These are phyloP conservation scores for Pyrus hybrid DNA, from an alignment of 331 rosid genomes.

Conservation along the genomic window DNA sequence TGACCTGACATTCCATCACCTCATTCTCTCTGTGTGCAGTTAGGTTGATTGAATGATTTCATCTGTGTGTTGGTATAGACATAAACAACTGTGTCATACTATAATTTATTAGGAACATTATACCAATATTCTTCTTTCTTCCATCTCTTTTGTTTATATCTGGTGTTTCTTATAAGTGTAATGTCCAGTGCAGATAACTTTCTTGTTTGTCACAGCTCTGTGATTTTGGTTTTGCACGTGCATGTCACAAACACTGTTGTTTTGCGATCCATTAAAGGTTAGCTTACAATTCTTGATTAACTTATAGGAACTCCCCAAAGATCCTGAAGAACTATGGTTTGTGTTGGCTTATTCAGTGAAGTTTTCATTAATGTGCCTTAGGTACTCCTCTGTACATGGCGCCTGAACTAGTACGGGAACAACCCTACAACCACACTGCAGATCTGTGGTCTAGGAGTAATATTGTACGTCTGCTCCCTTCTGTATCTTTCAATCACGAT, in stretches of 20 bases:
- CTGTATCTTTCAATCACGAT: background rate
- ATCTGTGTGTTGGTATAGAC: conserved; percentile 9
- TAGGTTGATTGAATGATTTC: too few relatives aligned
- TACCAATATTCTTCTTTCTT: too few relatives aligned
- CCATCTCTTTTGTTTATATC: background rate
- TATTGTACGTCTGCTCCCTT: conserved; percentile 52
- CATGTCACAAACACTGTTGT: conserved; percentile 98
- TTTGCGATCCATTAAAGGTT: conserved; percentile 95
- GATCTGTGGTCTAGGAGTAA: conserved; percentile 99
- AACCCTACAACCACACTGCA: conserved; percentile 93
- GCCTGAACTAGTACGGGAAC: conserved; percentile 95
- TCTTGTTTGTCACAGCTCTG: conserved; percentile 59
- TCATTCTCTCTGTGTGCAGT: too few relatives aligned
- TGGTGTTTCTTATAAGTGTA: background rate
- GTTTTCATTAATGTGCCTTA: conserved; percentile 17
- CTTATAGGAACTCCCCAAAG: conserved; percentile 3
- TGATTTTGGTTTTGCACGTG: conserved; percentile 99
- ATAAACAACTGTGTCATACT: background rate
- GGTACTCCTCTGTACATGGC: conserved; percentile 99
- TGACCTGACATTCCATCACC: conserved; percentile 96
- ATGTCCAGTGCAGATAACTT: conserved; percentile 4
- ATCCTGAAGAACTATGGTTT: background rate
- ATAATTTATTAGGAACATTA: too few relatives aligned
- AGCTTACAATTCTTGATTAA: conserved; percentile 2
- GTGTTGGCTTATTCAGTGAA: background rate